A percentile compares a stretch with the other conserved stretches of the same genome.
phyloP scores from a whole-genome alignment of 169 alveolate genomes.

The Eimeria brunetti region DNA sequence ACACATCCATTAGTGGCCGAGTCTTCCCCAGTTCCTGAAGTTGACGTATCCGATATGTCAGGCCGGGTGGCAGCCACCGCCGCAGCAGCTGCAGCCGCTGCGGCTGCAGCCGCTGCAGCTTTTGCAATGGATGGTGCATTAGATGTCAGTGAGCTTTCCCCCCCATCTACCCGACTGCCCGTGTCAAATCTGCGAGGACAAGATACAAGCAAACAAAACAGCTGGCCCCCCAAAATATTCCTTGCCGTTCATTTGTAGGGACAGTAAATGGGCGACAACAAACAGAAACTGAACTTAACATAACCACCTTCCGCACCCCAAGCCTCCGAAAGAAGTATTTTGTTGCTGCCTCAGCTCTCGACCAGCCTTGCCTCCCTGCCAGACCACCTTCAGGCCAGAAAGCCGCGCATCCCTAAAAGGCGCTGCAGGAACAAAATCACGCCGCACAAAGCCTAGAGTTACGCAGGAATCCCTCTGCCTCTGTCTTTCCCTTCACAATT shows the following conservation, averaged over 20 bases:
- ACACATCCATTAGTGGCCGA: neutral
- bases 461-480: neutral
- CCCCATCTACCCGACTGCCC: constrained; percentile 40
- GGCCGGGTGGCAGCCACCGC: constrained; percentile 41
- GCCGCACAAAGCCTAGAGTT: neutral
- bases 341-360: constrained; percentile 65
- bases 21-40: constrained; percentile 4
- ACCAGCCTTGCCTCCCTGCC: constrained; percentile 73
- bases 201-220: neutral
- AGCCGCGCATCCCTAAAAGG: constrained; percentile 69
- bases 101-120: constrained; percentile 73
- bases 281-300: neutral
- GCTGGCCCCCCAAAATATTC: neutral
- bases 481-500: neutral
- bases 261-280: neutral
- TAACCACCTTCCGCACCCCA: constrained; percentile 36
- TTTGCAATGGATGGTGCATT: constrained; percentile 48
- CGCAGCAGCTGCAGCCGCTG: constrained; percentile 33
- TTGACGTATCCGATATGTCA: constrained; percentile 15
- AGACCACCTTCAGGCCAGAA: constrained; percentile 54
- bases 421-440: constrained; percentile 35
- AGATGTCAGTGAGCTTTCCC: neutral
- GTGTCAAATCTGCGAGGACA: constrained; percentile 53
- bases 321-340: constrained; percentile 67
- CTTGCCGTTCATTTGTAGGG: neutral